Evolutionary conservation across 176 grass and related monocot species (phyloP).

Genomic region (Juncus inflexus): DNA sequence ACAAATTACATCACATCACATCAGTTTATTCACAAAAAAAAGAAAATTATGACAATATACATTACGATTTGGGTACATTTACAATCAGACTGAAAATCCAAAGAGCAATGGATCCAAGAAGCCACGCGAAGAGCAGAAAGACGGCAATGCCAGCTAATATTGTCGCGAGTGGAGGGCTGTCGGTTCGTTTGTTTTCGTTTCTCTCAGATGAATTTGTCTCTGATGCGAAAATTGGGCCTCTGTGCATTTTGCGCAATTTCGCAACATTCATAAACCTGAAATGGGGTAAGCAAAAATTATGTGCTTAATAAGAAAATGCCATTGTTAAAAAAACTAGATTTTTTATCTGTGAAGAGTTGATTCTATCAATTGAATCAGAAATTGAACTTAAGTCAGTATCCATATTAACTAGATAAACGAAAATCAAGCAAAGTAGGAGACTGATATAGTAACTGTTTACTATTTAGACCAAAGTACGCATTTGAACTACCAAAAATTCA

Average conservation of each 20-base stretch:
- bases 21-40: too few relatives aligned
- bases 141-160: conserved; percentile 54
- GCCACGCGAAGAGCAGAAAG: conserved; percentile 58
- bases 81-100: conserved; percentile 58
- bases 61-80: conserved; percentile 48
- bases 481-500: too few relatives aligned
- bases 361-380: not conserved
- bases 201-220: conserved; percentile 13
- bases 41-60: not conserved
- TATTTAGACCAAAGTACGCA: too few relatives aligned
- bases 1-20: too few relatives aligned
- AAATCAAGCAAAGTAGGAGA: too few relatives aligned
- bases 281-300: not conserved
- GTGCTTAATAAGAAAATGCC: not conserved
- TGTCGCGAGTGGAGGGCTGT: conserved; percentile 51
- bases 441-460: too few relatives aligned
- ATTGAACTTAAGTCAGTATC: too few relatives aligned
- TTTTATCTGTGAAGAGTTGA: not conserved
- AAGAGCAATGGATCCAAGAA: conserved; percentile 46
- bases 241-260: conserved; percentile 7
- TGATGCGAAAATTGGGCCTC: conserved; percentile 33
- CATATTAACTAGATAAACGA: too few relatives aligned
- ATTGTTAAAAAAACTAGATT: not conserved
- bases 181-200: conserved; percentile 23
- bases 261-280: conserved; percentile 18